Base-by-base conservation (phyloP, 345 rosid genomes). In the Theobroma cacao region DNA sequence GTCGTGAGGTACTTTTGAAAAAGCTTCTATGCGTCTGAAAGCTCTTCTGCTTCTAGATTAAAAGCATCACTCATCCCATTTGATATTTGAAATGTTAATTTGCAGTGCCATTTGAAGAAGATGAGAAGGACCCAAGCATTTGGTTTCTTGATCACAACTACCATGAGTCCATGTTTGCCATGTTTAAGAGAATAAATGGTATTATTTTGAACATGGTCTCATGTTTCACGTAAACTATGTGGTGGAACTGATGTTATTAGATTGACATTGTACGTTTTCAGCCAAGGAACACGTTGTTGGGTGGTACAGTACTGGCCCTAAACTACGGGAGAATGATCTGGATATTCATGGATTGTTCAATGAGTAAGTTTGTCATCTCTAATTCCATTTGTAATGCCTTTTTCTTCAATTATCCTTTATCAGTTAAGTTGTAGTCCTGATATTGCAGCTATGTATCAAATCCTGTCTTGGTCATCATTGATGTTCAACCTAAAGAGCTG, bases 211-310 rank as follows among this genome's bases (percentile, higher is more conserved):
- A 22, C 28, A 36, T 47, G 15, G 15, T 34, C 40, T 8, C 20
- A 48, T 75, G 7, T 1, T 2, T 10, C 52, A 26, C 31, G 12
- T 17, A 5, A 26, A 72, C 15, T 33, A 1, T 55, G 75, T 13
- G 3, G 24, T 30, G 20, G 45, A 62, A 20, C 34, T 38, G 22
- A 41, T 58, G 6, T 67, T n/a, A 7, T 47, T 22, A 56, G 31
- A 40, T 24, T 8, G 48, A 41, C 59, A 45, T 72, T 50, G 62
- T 68, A 22, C 73, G 74, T 33, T 78, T 85, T 82, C 84, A 92
- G 97, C 98, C 59, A 92, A 91, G 93, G 97, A 94, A 86, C 97
- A 93, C 80, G 96, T 94, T 47, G 97, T 94, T 59, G 98, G 98
- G 55, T 94, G 98, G 97, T 94, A 92, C 78, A 94, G 96, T 80